Percentiles rank a stretch among this genome's conserved stretches.
Conservation (phyloP, 805 yeast species). For the Cyberlindnera meyerae region DNA sequence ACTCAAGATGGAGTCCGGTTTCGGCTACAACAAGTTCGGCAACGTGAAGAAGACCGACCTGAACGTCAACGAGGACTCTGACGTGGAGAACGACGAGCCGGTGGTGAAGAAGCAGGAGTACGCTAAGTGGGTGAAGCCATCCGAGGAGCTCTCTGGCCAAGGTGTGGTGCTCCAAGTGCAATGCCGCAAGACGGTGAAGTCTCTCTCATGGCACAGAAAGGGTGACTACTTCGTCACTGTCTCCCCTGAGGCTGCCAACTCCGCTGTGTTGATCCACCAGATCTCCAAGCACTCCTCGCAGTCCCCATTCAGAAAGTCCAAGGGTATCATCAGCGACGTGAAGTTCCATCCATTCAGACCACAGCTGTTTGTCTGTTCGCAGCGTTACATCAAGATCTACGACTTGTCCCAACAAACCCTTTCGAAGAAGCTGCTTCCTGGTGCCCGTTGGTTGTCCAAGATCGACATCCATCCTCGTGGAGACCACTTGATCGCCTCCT, state of each 20-base stretch:
- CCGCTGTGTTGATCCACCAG: conserved; percentile 91
- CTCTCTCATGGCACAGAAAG: conserved; percentile 90
- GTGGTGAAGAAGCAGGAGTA: conserved; percentile 46
- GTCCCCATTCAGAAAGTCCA: conserved; percentile 89
- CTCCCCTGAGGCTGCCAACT: conserved; percentile 88
- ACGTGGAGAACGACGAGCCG: conserved; percentile 34
- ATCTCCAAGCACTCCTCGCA: conserved; percentile 91
- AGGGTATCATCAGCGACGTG: conserved; percentile 94
- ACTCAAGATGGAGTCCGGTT: conserved; percentile 79
- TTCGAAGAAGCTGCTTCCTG: conserved; percentile 83
- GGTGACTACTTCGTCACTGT: conserved; percentile 96
- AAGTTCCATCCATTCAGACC: conserved; percentile 97
- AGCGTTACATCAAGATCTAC: conserved; percentile 85
- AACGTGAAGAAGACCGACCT: conserved; percentile 40
- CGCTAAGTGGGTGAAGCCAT: conserved; percentile 82
- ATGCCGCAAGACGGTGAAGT: conserved; percentile 65
- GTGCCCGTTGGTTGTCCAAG: conserved; percentile 90
- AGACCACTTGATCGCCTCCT: conserved; percentile 86
- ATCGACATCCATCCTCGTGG: conserved; percentile 96
- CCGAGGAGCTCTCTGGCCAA: conserved; percentile 49
- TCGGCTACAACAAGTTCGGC: conserved; percentile 75
- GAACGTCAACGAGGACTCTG: conserved; percentile 36
- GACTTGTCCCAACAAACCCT: conserved; percentile 83
- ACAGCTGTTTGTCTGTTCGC: conserved; percentile 88
- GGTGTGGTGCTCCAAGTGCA: conserved; percentile 75